Evolutionary conservation across 768 basidiomycete species (phyloP).

Genomic region (Serendipita sp.): DNA sequence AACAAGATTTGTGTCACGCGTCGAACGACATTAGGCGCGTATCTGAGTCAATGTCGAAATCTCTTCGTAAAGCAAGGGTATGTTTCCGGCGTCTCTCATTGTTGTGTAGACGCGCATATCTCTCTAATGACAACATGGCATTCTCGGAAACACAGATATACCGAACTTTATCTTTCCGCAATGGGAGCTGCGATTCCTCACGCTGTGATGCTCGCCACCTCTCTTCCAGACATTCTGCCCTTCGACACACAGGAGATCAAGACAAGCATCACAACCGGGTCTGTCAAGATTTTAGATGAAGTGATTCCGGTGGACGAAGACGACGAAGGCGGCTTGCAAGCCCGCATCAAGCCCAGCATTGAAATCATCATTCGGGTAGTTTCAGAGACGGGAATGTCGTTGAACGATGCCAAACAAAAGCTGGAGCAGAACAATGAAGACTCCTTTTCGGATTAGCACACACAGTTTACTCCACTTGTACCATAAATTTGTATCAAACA

Average conservation of each 20-base stretch:
- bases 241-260: conserved; percentile 46
- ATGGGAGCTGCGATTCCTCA: conserved; percentile 87
- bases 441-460: background rate
- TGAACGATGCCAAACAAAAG: background rate
- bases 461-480: background rate
- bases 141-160: too few species aligned
- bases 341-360: conserved; percentile 56
- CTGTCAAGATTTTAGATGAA: conserved; percentile 65
- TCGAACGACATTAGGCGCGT: conserved; percentile 53
- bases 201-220: conserved; percentile 49
- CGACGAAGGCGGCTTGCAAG: conserved; percentile 43
- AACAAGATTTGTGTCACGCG: conserved; percentile 69
- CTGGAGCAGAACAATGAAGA: background rate
- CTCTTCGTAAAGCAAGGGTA: conserved; percentile 59
- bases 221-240: conserved; percentile 59
- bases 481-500: background rate
- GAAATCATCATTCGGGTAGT: background rate
- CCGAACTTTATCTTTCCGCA: conserved; percentile 56
- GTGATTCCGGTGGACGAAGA: conserved; percentile 59
- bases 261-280: conserved; percentile 48
- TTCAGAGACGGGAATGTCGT: background rate
- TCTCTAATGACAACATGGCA: too few species aligned
- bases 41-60: conserved; percentile 64
- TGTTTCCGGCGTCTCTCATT: conserved; percentile 13
- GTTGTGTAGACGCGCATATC: background rate